Evolutionary conservation across 1,284 basidiomycete genomes (phyloP).

Genomic region (Tremellales sp.): DNA sequence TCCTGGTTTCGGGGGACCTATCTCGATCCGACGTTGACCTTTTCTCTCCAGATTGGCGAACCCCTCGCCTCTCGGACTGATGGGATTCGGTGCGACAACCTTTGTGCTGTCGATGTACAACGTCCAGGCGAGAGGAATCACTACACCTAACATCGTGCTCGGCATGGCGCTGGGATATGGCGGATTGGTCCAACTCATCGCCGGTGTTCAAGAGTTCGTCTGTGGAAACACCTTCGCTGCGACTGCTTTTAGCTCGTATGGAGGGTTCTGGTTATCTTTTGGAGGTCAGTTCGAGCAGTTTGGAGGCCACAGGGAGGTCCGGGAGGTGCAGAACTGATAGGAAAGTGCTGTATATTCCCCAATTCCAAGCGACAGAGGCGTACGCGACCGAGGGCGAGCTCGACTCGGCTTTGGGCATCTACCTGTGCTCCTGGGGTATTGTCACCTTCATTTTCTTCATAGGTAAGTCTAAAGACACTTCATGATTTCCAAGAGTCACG

Average conservation of each 20-base stretch:
- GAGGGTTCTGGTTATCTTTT: slow-evolving; percentile 77
- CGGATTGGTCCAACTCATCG: slow-evolving; percentile 65
- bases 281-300: slow-evolving; percentile 6
- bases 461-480: too few species aligned
- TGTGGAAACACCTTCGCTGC: slow-evolving; percentile 59
- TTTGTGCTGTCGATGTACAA: slow-evolving; percentile 52
- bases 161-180: slow-evolving; percentile 78
- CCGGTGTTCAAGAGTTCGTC: slow-evolving; percentile 62
- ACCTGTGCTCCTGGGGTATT: slow-evolving; percentile 44
- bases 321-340: too few species aligned
- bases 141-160: slow-evolving; percentile 66
- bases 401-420: slow-evolving; percentile 47
- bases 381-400: slow-evolving; percentile 50
- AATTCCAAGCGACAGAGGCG: slow-evolving; percentile 51
- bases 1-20: not conserved
- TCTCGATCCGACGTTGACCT: not conserved
- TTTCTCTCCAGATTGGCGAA: slow-evolving; percentile 45
- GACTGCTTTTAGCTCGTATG: slow-evolving; percentile 73
- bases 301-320: too few species aligned
- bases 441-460: slow-evolving; percentile 46
- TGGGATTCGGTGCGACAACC: slow-evolving; percentile 52
- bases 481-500: too few species aligned
- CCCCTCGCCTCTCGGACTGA: slow-evolving; percentile 53
- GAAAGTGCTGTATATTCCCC: slow-evolving; percentile 29
- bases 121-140: slow-evolving; percentile 42